These are phyloP conservation scores for Phytophthora pinifolia DNA, from an alignment of 352 stramenopile genomes.

Conservation along the genomic window DNA sequence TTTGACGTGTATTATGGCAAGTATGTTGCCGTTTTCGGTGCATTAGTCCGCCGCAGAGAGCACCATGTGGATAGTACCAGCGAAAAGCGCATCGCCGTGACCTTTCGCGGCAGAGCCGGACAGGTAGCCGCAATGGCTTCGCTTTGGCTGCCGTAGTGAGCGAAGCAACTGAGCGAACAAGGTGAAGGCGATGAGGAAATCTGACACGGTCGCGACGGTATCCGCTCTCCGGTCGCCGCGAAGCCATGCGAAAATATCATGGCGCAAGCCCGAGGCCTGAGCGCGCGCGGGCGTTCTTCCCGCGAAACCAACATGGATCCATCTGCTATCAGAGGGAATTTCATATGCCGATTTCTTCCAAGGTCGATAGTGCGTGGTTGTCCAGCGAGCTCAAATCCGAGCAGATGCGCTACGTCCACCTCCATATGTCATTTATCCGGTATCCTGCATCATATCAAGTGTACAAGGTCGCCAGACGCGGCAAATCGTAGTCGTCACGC, in stretches of 20 bases:
- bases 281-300: conserved; percentile 1
- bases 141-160: too few relatives aligned
- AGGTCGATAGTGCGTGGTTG: too few relatives aligned
- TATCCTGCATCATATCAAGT: too few relatives aligned
- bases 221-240: conserved; percentile 1
- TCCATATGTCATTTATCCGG: conserved; percentile 6
- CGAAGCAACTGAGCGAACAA: too few relatives aligned
- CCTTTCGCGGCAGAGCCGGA: conserved; percentile 7
- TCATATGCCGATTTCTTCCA: conserved; percentile 3
- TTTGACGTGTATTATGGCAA: too few relatives aligned
- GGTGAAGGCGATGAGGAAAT: too few relatives aligned
- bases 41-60: neutral
- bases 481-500: conserved; percentile 16
- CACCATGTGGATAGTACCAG: conserved; percentile 11
- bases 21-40: conserved; percentile 12
- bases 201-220: conserved; percentile 6
- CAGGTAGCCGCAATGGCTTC: conserved; percentile 2
- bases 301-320: conserved; percentile 16
- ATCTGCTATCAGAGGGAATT: conserved; percentile 16
- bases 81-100: neutral
- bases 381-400: too few relatives aligned
- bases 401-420: too few relatives aligned
- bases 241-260: conserved; percentile 19
- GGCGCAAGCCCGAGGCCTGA: neutral
- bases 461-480: neutral